Base-by-base conservation (phyloP, 345 rosid genomes). In the Citropsis articulata region DNA sequence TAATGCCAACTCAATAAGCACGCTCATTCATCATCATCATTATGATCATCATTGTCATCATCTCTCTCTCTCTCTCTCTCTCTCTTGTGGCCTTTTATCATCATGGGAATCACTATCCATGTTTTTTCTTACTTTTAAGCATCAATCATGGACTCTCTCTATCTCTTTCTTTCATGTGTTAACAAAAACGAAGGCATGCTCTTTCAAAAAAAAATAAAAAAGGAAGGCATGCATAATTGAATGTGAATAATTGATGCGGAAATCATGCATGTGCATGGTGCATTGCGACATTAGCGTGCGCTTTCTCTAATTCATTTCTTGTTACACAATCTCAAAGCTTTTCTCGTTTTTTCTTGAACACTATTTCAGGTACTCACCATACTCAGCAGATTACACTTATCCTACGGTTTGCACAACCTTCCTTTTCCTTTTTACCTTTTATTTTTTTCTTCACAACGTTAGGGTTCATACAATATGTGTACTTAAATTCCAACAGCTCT, bases 371-470 rank as follows among this genome's bases (percentile, higher is more conserved):
- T 95, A 90, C 91, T 91, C 99, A 40, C 81, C 92, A 1, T 95
- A 89, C 88, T 90, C 99, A 18, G 93, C 91, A 67, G 97, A 95
- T 76, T 95, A 95, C 88, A 83, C 88, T 64, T 95, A 93, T 82
- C 96, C 98, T 27, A 77, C 98, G 96, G 99, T 95, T 79, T 82
- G 92, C 83, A 83, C 78, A 67, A 28, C 48, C 60, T 77, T 31
- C 79, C 78, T 75, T 59, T 67, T 76, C 60, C 55, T 35, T 40
- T 40, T 72, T 75, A 38, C 31, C 22, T 36, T 12, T 66, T 27
- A 66, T 24, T 21, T 18, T 28, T 16, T 78, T 31, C 78, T 60
- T 27, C 63, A 71, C 72, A 79, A 63, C 76, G 36, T 79, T 80
- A 75, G 72, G 71, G 76, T 76, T 38, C 74, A 61, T 45, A 27